These are phyloP conservation scores for Pterula multifida DNA, from an alignment of 1,284 basidiomycete species.

Conservation along the genomic window DNA sequence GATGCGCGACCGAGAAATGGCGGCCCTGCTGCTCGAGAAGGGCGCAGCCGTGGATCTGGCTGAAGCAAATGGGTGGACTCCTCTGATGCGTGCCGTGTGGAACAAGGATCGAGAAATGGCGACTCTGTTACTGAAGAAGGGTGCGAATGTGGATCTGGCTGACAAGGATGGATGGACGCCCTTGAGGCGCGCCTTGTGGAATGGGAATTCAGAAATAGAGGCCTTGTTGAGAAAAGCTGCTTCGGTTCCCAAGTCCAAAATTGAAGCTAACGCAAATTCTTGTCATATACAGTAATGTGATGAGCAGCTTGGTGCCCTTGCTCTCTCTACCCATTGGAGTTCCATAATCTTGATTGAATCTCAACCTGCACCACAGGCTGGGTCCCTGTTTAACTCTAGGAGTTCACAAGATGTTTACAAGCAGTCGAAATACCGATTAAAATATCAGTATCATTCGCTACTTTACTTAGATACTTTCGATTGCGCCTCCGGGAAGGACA, in stretches of 20 bases:
- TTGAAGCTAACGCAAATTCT: too few relatives aligned
- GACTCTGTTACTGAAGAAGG: too few relatives aligned
- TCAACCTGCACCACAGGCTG: too few relatives aligned
- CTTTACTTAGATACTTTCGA: not conserved
- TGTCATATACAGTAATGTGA: too few relatives aligned
- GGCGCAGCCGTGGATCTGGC: not conserved
- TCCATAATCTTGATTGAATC: not conserved
- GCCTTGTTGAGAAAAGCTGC: too few relatives aligned
- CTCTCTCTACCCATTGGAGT: not conserved
- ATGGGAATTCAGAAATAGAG: too few relatives aligned
- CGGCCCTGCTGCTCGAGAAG: not conserved
- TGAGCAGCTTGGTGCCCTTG: not conserved
- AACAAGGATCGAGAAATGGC: too few relatives aligned
- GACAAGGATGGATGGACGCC: too few relatives aligned
- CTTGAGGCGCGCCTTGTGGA: too few relatives aligned
- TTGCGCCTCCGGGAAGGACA: constrained; percentile 24
- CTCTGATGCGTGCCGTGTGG: not conserved
- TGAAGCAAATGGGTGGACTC: not conserved
- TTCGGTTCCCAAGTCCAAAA: too few relatives aligned
- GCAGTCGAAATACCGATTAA: not conserved
- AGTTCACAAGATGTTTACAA: not conserved
- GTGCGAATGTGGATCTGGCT: too few relatives aligned
- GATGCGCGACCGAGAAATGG: not conserved
- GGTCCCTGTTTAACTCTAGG: not conserved
- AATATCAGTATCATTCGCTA: not conserved